Evolutionary conservation across 2,329 filamentous ascomycete genomes (phyloP), one percentile per base, ranked within the genome.

Genomic region (Pseudogymnoascus sp.): DNA sequence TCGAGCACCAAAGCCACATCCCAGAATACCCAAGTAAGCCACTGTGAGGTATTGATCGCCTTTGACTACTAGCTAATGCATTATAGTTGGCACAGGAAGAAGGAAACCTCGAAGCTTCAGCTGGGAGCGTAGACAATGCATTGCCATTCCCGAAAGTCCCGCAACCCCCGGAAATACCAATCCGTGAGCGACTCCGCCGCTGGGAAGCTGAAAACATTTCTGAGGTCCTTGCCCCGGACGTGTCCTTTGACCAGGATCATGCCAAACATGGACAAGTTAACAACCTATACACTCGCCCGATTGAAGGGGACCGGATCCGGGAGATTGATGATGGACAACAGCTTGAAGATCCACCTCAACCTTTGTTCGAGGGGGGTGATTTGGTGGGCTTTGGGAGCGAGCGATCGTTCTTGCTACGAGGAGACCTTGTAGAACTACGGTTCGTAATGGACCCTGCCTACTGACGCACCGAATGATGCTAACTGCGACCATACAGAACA

Each of bases 351-450:
- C 28, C 50, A 56, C 50, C 68, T 33, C 66, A 70, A 19, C 69
- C 74, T 6, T 75, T 76, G 53, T 68, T 81, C 59, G 72, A 74
- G 28, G 73, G 73, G 41, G 79, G 79, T 38, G 80, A 83, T 65
- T 72, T 83, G n/a, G 78, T 82, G 10, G 80, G 83, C 67, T 63
- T 73, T 66, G 71, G 72, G 6, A 62, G 63, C 22, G 65, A 62
- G 35, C 68, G 72, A 12, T 66, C 63, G 40, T 75, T 73, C 56
- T 64, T 75, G 11, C 59, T 72, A 26, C 69, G 70, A 35, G 73
- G 73, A 31, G 73, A 75, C 64, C 66, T 75, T 37, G 72, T 75
- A 38, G 72, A 73, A 62, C 56, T 74, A 12, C 33, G 59, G 70
- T 74, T 69, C 60, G 43, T 62, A 33, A 50, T 61, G 16, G 16